Evolutionary conservation across 345 rosid species (phyloP).

Genomic region (Salix dunnii): DNA sequence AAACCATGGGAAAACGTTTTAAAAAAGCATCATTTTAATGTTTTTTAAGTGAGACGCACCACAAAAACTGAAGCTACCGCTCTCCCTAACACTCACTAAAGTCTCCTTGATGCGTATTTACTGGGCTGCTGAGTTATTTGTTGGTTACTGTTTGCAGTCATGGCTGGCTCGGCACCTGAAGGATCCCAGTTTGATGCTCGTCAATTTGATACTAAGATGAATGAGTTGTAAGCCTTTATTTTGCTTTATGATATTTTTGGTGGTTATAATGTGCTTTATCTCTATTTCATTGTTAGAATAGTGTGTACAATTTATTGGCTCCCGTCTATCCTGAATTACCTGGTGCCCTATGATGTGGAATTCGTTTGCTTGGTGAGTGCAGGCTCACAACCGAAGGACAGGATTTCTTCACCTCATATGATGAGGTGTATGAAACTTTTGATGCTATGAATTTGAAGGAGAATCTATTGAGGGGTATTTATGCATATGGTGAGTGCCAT

Average conservation of each 20-base stretch:
- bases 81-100: too few relatives aligned
- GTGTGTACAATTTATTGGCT: background rate
- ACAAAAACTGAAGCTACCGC: too few relatives aligned
- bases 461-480: constrained; percentile 80
- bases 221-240: constrained; percentile 52
- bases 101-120: background rate
- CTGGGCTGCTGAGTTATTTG: background rate
- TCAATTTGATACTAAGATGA: constrained; percentile 65
- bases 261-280: background rate
- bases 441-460: constrained; percentile 72
- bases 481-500: constrained; percentile 65
- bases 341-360: background rate
- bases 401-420: constrained; percentile 68
- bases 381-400: constrained; percentile 50
- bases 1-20: too few relatives aligned
- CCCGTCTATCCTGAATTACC: background rate
- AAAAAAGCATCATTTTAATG: too few relatives aligned
- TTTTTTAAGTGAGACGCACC: too few relatives aligned
- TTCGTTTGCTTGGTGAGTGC: constrained; percentile 13
- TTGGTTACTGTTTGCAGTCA: constrained; percentile 4
- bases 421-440: constrained; percentile 74
- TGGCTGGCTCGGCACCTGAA: constrained; percentile 44
- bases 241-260: background rate
- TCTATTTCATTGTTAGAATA: background rate
- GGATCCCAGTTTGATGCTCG: constrained; percentile 71